Evolutionary conservation across 129 eudicot genomes (phyloP), one percentile per base, ranked within the genome.

Genomic region (Mikania micrantha): DNA sequence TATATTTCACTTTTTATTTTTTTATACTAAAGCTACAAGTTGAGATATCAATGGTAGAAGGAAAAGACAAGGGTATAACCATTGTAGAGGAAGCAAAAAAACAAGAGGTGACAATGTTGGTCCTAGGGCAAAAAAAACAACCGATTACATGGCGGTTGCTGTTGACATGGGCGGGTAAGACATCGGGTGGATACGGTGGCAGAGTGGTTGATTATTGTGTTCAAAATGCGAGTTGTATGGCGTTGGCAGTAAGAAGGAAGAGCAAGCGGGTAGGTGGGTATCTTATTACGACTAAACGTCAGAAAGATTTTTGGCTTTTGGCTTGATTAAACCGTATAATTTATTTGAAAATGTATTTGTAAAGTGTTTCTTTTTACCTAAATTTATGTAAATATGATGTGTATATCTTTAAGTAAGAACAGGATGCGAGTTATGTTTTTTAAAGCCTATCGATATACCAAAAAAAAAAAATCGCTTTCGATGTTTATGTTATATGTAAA

Each of bases 251-350:
- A 13, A 76, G 98, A 69, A 84, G 87, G 72, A 88, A 88, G 73
- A 91, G 87, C 82, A 90, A 78, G 67, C 82, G 82, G 58, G 70
- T 66, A 49, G 96, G 96, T 41, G 98, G 98, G 15, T 91, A 88
- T 80, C 74, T 91, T 66, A 91, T 91, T 67, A 91, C 96, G 35
- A 91, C 98, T n/a, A 88, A 88, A 54, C 82, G 94, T 24, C 98
- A 91, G 32, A 91, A 88, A 64, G 88, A 91, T 74, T 91, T 91
- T 58, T 91, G 97, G 97, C 94, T 91, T 40, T 82, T 91, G 82
- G 97, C 97, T 47, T 91, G 74, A 87, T 44, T 50, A 34, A 58
- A 66, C 5, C 34, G 7, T 64, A 60, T 35, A 29, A 15, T 32
- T 32, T 44, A 9, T 19, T 13, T 13, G 36, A 11, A n/a, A 13